These are phyloP conservation scores for Entrophospora sp. DNA, from an alignment of 192 early-diverging fungal genomes.

Conservation along the genomic window DNA sequence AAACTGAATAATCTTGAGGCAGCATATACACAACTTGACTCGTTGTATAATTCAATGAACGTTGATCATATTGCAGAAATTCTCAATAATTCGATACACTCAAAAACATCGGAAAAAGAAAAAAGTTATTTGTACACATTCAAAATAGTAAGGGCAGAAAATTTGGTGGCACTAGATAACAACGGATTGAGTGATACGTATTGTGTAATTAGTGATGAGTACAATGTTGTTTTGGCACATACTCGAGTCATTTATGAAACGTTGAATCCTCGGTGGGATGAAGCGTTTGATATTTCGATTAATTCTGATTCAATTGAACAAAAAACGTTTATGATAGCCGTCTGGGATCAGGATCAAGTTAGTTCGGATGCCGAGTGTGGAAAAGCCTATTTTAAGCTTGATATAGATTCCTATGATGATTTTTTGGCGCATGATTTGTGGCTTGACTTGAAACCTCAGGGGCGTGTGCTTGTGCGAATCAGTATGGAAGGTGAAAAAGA, in stretches of 20 bases:
- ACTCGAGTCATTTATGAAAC: constrained; percentile 56
- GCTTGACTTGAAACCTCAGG: constrained; percentile 60
- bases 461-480: constrained; percentile 55
- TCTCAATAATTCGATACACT: constrained; percentile 25
- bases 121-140: constrained; percentile 53
- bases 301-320: constrained; percentile 34
- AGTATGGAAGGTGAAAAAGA: constrained; percentile 74
- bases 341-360: constrained; percentile 47
- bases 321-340: too few relatives aligned
- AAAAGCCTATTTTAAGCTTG: constrained; percentile 48
- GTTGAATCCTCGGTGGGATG: constrained; percentile 74
- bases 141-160: constrained; percentile 59
- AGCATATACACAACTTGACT: constrained; percentile 38
- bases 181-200: constrained; percentile 56
- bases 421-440: constrained; percentile 61
- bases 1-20: constrained; percentile 52
- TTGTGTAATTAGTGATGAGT: constrained; percentile 49
- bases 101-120: constrained; percentile 23
- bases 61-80: constrained; percentile 42
- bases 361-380: constrained; percentile 54
- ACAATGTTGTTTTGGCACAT: constrained; percentile 35
- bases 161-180: constrained; percentile 50
- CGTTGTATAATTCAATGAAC: constrained; percentile 47
- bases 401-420: constrained; percentile 44
- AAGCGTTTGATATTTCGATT: constrained; percentile 61